Evolutionary conservation across 2,329 filamentous ascomycete species (phyloP), one percentile per base, ranked within the genome.

Genomic region (Cytospora mali): DNA sequence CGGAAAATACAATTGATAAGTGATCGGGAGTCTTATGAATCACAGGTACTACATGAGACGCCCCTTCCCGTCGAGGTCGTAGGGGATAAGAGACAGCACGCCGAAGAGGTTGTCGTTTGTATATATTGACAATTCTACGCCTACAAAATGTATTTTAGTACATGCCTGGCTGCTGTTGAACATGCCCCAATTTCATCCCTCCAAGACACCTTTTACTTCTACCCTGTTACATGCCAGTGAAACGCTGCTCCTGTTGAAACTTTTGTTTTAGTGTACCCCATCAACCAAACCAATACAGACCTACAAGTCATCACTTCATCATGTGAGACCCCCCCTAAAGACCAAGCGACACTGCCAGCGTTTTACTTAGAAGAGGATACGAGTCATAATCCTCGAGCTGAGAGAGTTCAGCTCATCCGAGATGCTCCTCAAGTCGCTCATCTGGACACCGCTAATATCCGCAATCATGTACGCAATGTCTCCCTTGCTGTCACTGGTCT

Each of bases 381-480:
- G 66, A 14, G 66, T 67, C 66, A 66, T 56, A 28, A 62, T 62
- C 89, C 81, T 84, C 92, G 90, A 93, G 77, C 83, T 88, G 66
- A 97, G 82, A 64, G 84, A 85, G 75, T 98, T 93, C 46, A 99
- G 82, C 71, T 84, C 88, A 69, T 94, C 89, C 69, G 90, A 92
- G 60, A 99, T 87, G 65, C 92, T 88, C 78, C 92, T 93, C 75
- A 98, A 92, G 72, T 97, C 90, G 48, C 82, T 82, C 56, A 86
- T 84, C 71, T 90, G 87, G 69, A 98, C 92, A 66, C 90, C 87
- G 79, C 92, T 97, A 71, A 99, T 90, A 79, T 99, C 95, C 9
- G 95, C 95, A 93, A 99, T 97, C 66, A 99, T 82, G 75, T 99
- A 99, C 23, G 95, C 95, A 68, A 95, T 84, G 83, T 98, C 94